Base-by-base conservation (phyloP, 176 grass and related monocot species). In the Typha latifolia region DNA sequence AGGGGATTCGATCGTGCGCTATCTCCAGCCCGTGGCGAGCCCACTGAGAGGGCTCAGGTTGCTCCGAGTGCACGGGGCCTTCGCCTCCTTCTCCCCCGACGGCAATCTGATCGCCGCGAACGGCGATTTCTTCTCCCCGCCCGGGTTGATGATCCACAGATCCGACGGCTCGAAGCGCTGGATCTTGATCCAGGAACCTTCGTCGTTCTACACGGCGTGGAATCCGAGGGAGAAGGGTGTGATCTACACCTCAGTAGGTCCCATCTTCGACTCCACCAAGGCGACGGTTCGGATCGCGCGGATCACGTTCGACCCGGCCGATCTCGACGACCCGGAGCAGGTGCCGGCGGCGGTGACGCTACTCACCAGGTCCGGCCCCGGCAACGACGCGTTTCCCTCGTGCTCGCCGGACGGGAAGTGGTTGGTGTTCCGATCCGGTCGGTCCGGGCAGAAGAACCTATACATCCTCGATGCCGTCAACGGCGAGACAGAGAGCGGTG, bases 371-470 rank as follows among this genome's bases (percentile, higher is more conserved):
- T 61, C 85, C 0, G 88, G 84, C 47, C 65, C 81, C 29, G 85
- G 88, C 63, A 96, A 96, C 80, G 84, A 96, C 78, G 88, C 92
- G 67, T 96, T 96, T 76, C 79, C 88, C 15, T 67, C 92, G 37
- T 79, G 71, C 66, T 96, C 92, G 11, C 88, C 88, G 8, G 90
- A 87, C 79, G 92, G 92, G 64, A 77, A 74, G 62, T 84, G 70
- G 76, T n/a, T 96, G 12, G 92, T 89, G 51, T 96, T 96, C 72
- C 85, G 88, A 5, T 96, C 92, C 0, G 88, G 92, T 4, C 92
- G 92, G 13, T 67, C 92, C 6, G 92, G 92, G 21, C 74, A 89
- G 85, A 96, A 96, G 82, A 96, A 96, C 77, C 73, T 91, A 49
- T 96, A 91, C 82, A 74, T 96, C 23, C 66, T 89, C 13, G 85